Conservation (phyloP, 371 early-diverging fungal species). For the Haplosporangium sp. region DNA sequence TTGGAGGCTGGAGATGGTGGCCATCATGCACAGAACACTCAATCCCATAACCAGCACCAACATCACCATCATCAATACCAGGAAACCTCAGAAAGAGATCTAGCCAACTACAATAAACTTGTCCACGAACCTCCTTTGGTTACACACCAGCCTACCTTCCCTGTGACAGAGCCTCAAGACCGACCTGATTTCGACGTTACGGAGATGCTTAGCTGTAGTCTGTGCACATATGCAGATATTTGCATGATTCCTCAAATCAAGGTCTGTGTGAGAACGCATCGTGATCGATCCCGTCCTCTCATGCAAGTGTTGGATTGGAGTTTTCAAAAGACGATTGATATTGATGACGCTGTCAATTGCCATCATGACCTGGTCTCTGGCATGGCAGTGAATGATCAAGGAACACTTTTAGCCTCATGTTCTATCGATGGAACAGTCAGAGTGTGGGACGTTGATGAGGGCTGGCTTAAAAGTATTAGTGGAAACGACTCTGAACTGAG, state of each 20-base stretch:
- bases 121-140: neutral
- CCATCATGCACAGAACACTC: neutral
- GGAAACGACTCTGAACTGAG: neutral
- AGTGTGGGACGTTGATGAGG: conserved; percentile 27
- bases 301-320: conserved; percentile 40
- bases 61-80: conserved; percentile 16
- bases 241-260: conserved; percentile 31
- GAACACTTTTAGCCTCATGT: conserved; percentile 22
- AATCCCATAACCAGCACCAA: conserved; percentile 3
- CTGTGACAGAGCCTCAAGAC: neutral
- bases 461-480: neutral
- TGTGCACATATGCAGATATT: conserved; percentile 35
- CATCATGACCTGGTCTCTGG: conserved; percentile 45
- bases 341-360: conserved; percentile 6
- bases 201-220: conserved; percentile 23
- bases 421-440: conserved; percentile 44
- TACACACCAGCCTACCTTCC: neutral
- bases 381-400: conserved; percentile 39
- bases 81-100: neutral
- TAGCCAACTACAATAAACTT: neutral
- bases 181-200: too few relatives aligned
- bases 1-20: neutral
- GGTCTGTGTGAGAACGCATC: conserved; percentile 27
- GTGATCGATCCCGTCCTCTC: conserved; percentile 13
- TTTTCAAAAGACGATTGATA: conserved; percentile 9